Conservation (phyloP, 129 eudicot genomes). For the Dittrichia graveolens region DNA sequence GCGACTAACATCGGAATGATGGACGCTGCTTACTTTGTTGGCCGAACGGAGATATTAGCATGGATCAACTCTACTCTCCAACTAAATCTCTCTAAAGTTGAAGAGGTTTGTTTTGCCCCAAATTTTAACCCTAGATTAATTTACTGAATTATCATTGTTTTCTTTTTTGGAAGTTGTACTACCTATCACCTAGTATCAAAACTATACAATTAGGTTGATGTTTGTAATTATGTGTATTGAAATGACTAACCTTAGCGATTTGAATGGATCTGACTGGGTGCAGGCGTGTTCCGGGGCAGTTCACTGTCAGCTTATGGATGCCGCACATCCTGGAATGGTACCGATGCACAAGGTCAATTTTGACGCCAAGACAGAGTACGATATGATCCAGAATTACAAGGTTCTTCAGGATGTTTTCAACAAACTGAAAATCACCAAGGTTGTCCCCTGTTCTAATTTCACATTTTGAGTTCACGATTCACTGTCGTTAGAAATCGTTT, state of each 20-base stretch:
- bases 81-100: constrained; percentile 87
- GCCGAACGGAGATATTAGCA: constrained; percentile 82
- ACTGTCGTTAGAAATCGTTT: neutral
- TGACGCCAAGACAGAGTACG: constrained; percentile 92
- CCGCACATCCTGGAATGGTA: constrained; percentile 86
- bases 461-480: neutral
- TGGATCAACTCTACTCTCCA: constrained; percentile 94
- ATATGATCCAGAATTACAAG: constrained; percentile 95
- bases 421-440: constrained; percentile 93
- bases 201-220: neutral
- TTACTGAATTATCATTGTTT: neutral
- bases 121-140: constrained; percentile 25
- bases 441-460: constrained; percentile 9
- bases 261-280: constrained; percentile 29
- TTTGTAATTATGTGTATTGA: neutral
- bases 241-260: neutral
- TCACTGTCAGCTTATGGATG: constrained; percentile 96
- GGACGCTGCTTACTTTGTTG: constrained; percentile 93
- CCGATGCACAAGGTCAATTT: constrained; percentile 99
- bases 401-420: constrained; percentile 95
- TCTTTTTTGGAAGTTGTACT: neutral
- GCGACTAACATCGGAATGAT: constrained; percentile 93
- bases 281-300: constrained; percentile 96
- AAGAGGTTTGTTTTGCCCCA: constrained; percentile 62
- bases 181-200: neutral